These are phyloP conservation scores for Vitis vinifera DNA, from an alignment of 164 flowering plant genomes.

Conservation along the genomic window DNA sequence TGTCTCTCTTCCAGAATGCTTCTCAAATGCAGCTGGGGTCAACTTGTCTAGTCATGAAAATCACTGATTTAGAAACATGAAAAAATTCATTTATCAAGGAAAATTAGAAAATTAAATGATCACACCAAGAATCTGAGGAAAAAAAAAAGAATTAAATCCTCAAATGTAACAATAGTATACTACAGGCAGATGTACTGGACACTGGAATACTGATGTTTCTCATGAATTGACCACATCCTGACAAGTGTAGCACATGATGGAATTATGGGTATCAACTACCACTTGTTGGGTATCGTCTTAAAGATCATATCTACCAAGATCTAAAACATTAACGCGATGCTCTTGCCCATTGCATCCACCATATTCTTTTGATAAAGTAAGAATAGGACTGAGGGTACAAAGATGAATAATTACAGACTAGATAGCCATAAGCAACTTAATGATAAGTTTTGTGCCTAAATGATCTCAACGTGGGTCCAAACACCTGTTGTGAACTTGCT, in stretches of 20 bases:
- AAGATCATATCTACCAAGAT: not conserved
- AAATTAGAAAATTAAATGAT: not conserved
- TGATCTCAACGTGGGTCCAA: not conserved
- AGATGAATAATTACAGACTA: not conserved
- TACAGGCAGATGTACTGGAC: not conserved
- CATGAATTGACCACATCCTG: not conserved
- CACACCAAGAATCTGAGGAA: not conserved
- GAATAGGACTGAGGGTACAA: not conserved
- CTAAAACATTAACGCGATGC: not conserved
- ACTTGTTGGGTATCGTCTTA: not conserved
- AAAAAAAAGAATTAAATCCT: not conserved
- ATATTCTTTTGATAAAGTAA: not conserved
- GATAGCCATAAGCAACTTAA: not conserved
- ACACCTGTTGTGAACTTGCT: not conserved
- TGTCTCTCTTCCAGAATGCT: constrained; percentile 86
- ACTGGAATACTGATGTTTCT: not conserved
- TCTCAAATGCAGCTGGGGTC: constrained; percentile 91
- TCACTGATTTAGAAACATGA: constrained; percentile 4
- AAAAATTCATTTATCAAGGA: not conserved
- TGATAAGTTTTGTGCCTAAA: not conserved
- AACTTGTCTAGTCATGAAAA: constrained; percentile 52
- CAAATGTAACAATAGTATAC: not conserved
- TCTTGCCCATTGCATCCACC: not conserved
- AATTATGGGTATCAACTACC: constrained; percentile 2
- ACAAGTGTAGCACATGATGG: not conserved